Evolutionary conservation across 176 grass and related monocot species (phyloP).

Genomic region (Themeda triandra): DNA sequence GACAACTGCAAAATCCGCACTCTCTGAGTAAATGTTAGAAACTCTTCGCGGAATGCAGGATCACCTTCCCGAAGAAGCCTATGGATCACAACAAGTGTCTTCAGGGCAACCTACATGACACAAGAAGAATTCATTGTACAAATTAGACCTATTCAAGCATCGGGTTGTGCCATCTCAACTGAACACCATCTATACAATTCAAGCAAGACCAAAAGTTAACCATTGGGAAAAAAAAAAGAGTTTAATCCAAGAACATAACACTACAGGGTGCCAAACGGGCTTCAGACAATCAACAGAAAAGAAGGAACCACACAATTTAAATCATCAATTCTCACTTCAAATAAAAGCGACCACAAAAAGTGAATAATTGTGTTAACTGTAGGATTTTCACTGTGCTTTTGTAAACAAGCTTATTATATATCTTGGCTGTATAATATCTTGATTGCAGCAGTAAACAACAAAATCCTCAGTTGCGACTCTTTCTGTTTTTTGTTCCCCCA

Average conservation of each 20-base stretch:
- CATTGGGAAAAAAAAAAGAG: not conserved
- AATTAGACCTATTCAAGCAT: slow-evolving; percentile 5
- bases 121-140: slow-evolving; percentile 13
- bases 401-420: not conserved
- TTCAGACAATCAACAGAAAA: not conserved
- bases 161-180: not conserved
- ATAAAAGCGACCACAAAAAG: not conserved
- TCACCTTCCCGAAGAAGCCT: slow-evolving; percentile 90
- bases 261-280: not conserved
- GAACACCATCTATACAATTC: not conserved
- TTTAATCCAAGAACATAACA: not conserved
- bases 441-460: not conserved
- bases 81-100: slow-evolving; percentile 91
- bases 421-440: not conserved
- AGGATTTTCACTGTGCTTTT: not conserved
- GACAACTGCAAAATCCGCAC: slow-evolving; percentile 76
- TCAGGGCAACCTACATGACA: slow-evolving; percentile 78
- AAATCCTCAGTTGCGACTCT: not conserved
- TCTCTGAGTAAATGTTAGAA: slow-evolving; percentile 89
- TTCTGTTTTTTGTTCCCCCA: not conserved
- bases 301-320: not conserved
- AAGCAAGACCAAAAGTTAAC: not conserved
- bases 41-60: slow-evolving; percentile 82
- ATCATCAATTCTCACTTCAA: not conserved
- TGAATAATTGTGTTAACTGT: not conserved